Evolutionary conservation across 2,329 filamentous ascomycete species (phyloP), one percentile per base, ranked within the genome.

Genomic region (Beauveria rudraprayagi): DNA sequence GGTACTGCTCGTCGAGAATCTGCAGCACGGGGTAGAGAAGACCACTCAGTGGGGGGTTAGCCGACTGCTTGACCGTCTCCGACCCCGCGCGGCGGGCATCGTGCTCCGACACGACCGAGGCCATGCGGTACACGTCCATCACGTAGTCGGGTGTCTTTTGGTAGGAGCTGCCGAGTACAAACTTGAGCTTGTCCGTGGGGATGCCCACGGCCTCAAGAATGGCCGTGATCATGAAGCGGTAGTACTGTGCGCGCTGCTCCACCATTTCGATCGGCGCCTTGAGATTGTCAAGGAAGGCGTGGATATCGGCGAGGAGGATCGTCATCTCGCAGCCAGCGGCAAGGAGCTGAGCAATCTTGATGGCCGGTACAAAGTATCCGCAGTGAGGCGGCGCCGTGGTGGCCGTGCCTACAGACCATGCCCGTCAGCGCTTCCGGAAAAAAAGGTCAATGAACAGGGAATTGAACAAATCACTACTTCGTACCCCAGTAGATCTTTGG

Each of bases 61-160:
- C 83, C 3, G 88, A 86, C 78, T 97, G 92, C 81, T 97, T 97
- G 66, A 99, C 93, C 8, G 97, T 85, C 75, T 97, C 94, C 1
- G 91, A 90, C 44, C 93, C 93, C 0, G 93, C 92, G 75, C 91
- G 94, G 75, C 92, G 91, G 17, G 92, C 91, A 70, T 94, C 87
- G 70, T 92, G 86, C 75, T 92, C 86, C 16, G 87, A 87, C 5
- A 89, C 84, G 58, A 90, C 75, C 3, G 84, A 84, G 51, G 82
- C 83, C 65, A 97, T 73, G 70, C 89, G 86, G 77, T 92, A 93
- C 40, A 96, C 76, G 71, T 97, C 93, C 90, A 96, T 94, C 63
- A 87, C 84, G 77, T 97, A 97, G 47, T 86, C 81, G 26, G 80
- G 71, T 62, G 73, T 82, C 68, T 82, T 84, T 72, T 97, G 92